Conservation (phyloP, 768 basidiomycete species). For the Tulasnella sp. region DNA sequence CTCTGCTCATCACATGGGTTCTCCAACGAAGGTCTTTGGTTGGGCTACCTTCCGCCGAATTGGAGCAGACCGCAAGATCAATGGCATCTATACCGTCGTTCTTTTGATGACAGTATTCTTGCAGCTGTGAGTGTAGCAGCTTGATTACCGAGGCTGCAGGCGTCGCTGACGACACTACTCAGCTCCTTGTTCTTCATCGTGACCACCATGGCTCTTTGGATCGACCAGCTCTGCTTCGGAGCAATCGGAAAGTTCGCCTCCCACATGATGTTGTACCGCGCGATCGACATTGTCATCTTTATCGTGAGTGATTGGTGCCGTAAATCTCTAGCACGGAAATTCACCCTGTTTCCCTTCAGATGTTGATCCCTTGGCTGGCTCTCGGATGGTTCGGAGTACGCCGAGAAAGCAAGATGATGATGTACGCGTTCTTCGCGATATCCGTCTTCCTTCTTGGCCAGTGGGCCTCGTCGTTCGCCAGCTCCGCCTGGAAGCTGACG, state of each 20-base stretch:
- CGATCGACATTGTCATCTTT: conserved; percentile 53
- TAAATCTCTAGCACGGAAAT: not conserved
- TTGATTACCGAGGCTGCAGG: not conserved
- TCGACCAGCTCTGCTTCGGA: conserved; percentile 70
- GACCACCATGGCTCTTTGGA: conserved; percentile 65
- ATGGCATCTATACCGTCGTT: conserved; percentile 62
- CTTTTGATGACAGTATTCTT: conserved; percentile 24
- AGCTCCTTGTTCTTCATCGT: conserved; percentile 75
- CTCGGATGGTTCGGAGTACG: conserved; percentile 77
- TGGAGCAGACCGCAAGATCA: conserved; percentile 69
- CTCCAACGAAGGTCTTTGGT: conserved; percentile 54
- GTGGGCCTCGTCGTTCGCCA: conserved; percentile 68
- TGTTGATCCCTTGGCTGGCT: conserved; percentile 67
- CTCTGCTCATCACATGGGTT: not conserved
- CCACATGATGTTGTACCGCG: conserved; percentile 51
- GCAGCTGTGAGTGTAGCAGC: conserved; percentile 7
- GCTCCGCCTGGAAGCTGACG: conserved; percentile 62
- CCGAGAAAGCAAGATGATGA: conserved; percentile 56
- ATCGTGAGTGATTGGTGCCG: conserved; percentile 43
- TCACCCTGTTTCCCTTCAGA: conserved; percentile 39
- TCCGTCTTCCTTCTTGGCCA: conserved; percentile 60
- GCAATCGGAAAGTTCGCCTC: conserved; percentile 54
- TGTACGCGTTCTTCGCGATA: conserved; percentile 60
- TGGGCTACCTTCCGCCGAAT: conserved; percentile 89
- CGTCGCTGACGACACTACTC: conserved; percentile 36